Conservation (phyloP, 345 rosid species). For the Triadica sebifera region DNA sequence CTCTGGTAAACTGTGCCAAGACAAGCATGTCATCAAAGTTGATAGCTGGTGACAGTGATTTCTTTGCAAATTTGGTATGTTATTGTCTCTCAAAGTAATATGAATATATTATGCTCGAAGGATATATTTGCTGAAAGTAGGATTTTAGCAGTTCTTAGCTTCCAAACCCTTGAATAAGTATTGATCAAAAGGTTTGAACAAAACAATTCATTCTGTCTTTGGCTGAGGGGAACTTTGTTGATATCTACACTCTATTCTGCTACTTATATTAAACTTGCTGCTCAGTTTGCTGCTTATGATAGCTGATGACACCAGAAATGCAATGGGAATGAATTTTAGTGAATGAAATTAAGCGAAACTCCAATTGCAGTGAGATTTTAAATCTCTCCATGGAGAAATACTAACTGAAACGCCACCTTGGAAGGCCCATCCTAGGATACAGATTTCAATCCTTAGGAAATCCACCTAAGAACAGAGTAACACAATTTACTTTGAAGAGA, state of each 20-base stretch:
- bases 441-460: too few species aligned
- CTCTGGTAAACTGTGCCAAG: slow-evolving; percentile 89
- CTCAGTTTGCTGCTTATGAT: neutral
- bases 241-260: neutral
- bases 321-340: too few species aligned
- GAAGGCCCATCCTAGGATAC: too few species aligned
- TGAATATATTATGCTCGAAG: too few species aligned
- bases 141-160: neutral
- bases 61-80: slow-evolving; percentile 87
- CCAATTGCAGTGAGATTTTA: too few species aligned
- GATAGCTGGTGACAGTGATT: slow-evolving; percentile 86
- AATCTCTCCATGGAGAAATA: too few species aligned
- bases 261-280: neutral
- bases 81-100: neutral
- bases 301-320: neutral
- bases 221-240: neutral
- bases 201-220: neutral
- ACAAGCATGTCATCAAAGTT: slow-evolving; percentile 98
- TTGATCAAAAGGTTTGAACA: neutral
- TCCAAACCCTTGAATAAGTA: neutral
- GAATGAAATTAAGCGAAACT: too few species aligned
- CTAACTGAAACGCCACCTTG: too few species aligned
- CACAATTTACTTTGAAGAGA: too few species aligned
- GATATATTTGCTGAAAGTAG: neutral
- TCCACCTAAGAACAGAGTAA: too few species aligned